phyloP scores from a whole-genome alignment of 805 yeast genomes.

The Candida adriatica region DNA sequence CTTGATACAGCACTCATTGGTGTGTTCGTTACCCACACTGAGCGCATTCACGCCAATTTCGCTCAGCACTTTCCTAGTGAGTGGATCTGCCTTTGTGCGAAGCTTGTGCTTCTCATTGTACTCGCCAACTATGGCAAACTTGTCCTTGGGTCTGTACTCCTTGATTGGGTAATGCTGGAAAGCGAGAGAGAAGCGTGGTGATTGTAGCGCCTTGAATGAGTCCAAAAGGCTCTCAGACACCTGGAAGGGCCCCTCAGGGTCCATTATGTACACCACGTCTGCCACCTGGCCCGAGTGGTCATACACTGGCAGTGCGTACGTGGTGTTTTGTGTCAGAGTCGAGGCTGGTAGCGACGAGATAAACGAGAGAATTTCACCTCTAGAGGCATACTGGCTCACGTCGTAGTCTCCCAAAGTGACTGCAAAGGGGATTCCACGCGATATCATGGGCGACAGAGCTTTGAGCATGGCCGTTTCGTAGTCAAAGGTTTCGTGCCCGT shows the following conservation, averaged over 20 bases:
- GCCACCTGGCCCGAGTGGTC: conserved; percentile 24
- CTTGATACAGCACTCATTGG: conserved; percentile 57
- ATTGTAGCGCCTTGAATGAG: conserved; percentile 17
- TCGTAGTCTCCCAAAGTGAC: conserved; percentile 57
- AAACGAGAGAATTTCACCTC: conserved; percentile 38
- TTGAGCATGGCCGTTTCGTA: conserved; percentile 55
- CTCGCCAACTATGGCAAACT: conserved; percentile 34
- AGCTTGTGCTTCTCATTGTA: conserved; percentile 31
- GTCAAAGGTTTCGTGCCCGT: conserved; percentile 51
- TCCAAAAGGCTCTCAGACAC: conserved; percentile 27
- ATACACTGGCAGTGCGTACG: conserved; percentile 38
- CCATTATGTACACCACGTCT: conserved; percentile 43
- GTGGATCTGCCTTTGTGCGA: conserved; percentile 28
- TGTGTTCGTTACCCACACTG: conserved; percentile 65
- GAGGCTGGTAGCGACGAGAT: conserved; percentile 45
- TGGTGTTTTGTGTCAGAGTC: conserved; percentile 29
- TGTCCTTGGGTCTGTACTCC: conserved; percentile 39
- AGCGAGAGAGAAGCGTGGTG: conserved; percentile 40
- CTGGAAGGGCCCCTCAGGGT: conserved; percentile 42
- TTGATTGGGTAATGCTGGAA: conserved; percentile 65
- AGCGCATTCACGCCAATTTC: conserved; percentile 43
- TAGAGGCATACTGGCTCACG: conserved; percentile 41
- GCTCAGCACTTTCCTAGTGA: conserved; percentile 37
- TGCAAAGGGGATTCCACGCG: conserved; percentile 52
- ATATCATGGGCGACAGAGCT: conserved; percentile 47